These are phyloP conservation scores for Ceratobasidium sp. DNA, from an alignment of 1,284 basidiomycete species.

Conservation along the genomic window DNA sequence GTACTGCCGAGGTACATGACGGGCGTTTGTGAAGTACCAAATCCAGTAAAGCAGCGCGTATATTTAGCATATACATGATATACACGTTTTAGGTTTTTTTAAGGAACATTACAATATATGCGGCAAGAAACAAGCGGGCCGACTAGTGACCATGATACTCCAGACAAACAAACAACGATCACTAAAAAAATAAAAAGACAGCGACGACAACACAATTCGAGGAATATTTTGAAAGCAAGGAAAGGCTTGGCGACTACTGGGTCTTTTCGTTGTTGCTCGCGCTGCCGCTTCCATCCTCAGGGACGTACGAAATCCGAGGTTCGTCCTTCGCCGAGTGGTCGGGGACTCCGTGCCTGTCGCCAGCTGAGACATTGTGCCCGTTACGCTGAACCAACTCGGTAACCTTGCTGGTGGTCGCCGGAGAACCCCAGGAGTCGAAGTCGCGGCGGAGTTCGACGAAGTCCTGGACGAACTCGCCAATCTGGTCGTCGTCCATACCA, in stretches of 20 bases:
- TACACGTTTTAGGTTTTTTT: constrained; percentile 3
- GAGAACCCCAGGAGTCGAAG: constrained; percentile 68
- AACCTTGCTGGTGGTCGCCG: constrained; percentile 7
- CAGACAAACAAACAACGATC: not conserved
- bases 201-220: constrained; percentile 11
- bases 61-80: constrained; percentile 2
- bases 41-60: not conserved
- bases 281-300: constrained; percentile 12
- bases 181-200: constrained; percentile 6
- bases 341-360: constrained; percentile 48
- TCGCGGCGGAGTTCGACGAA: constrained; percentile 83
- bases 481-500: constrained; percentile 91
- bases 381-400: constrained; percentile 29
- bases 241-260: constrained; percentile 4
- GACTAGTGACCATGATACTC: not conserved
- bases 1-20: no score
- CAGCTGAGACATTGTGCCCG: constrained; percentile 46
- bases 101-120: no score
- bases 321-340: constrained; percentile 39
- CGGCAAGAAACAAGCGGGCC: no score
- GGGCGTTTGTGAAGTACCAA: no score
- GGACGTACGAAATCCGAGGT: constrained; percentile 8
- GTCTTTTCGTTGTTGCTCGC: constrained; percentile 35
- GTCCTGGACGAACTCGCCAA: constrained; percentile 82
- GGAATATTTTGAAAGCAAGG: constrained; percentile 1